Percentiles rank a stretch among this genome's conserved stretches.
Conservation (phyloP, 2,329 filamentous ascomycete species). For the Sarocladium kiliense region DNA sequence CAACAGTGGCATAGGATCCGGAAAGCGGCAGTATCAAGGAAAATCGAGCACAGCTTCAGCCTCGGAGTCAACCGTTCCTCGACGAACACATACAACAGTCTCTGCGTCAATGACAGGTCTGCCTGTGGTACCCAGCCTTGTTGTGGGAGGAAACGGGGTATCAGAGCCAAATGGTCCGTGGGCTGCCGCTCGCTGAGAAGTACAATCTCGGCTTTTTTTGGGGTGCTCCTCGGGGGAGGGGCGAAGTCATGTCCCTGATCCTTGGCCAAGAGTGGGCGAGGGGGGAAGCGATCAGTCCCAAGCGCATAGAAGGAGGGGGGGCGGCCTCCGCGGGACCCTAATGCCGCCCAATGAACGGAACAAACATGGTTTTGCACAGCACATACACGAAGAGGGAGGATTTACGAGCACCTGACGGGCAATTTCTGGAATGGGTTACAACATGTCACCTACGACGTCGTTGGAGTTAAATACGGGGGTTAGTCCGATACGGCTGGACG, state of each 20-base stretch:
- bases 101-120: background rate
- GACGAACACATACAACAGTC: background rate
- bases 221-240: no score
- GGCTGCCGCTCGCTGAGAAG: no score
- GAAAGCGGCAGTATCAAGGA: slow-evolving; percentile 11
- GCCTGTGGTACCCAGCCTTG: background rate
- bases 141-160: no score
- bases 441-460: no score
- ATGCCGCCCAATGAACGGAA: background rate
- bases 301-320: background rate
- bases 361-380: background rate
- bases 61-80: background rate
- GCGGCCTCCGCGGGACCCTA: background rate
- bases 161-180: no score
- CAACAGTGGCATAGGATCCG: slow-evolving; percentile 18
- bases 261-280: background rate
- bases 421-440: background rate
- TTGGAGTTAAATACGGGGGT: no score
- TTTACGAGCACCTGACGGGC: background rate
- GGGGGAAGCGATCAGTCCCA: background rate
- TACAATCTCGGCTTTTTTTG: no score
- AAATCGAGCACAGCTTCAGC: background rate
- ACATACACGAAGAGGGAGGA: background rate
- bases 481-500: no score
- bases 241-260: no score